phyloP scores from a whole-genome alignment of 106 monocot genomes.

The Amphibolis antarctica region DNA sequence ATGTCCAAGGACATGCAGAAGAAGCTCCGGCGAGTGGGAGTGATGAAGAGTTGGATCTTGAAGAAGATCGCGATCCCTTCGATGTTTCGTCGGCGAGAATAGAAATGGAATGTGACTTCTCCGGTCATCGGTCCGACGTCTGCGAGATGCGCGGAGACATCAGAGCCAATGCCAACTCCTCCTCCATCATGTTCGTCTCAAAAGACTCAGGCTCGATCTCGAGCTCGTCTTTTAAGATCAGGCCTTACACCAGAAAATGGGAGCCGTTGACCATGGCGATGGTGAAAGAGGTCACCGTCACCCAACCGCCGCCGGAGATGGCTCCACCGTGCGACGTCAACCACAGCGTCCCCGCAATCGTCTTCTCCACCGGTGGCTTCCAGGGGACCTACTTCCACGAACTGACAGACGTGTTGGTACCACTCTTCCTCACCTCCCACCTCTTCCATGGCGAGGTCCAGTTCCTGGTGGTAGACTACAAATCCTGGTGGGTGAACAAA shows the following conservation, averaged over 20 bases:
- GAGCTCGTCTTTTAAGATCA: constrained; percentile 27
- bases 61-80: too few relatives aligned
- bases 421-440: constrained; percentile 33
- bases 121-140: constrained; percentile 22
- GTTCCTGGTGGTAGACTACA: constrained; percentile 25
- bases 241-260: constrained; percentile 44
- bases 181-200: not conserved
- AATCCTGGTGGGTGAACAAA: constrained; percentile 19
- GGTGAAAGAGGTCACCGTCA: constrained; percentile 15
- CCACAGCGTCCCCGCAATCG: constrained; percentile 28
- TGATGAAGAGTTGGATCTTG: too few relatives aligned
- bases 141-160: constrained; percentile 38
- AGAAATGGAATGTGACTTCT: constrained; percentile 7
- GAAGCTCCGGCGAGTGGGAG: not conserved
- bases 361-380: constrained; percentile 36
- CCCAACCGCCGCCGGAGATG: not conserved
- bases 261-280: constrained; percentile 7
- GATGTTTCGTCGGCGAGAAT: too few relatives aligned
- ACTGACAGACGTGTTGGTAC: constrained; percentile 38
- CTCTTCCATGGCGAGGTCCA: constrained; percentile 32
- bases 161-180: constrained; percentile 13
- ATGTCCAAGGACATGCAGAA: not conserved
- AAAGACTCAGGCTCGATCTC: not conserved
- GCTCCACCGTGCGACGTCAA: constrained; percentile 13
- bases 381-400: constrained; percentile 42